Conservation (phyloP, 768 basidiomycete species). For the Agaricus bisporus region DNA sequence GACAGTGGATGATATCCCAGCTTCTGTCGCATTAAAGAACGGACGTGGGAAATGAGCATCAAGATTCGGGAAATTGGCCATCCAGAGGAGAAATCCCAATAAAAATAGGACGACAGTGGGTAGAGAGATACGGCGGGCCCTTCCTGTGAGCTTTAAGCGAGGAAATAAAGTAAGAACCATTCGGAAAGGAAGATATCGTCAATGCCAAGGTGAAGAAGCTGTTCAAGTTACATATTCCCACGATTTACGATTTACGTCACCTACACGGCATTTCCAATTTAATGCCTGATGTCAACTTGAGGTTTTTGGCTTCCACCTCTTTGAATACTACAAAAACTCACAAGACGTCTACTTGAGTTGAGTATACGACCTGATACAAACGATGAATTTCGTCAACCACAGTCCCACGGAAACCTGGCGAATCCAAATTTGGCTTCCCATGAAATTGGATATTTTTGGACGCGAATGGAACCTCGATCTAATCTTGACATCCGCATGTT, state of each 20-base stretch:
- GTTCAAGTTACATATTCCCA: too few relatives aligned
- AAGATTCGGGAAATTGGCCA: background rate
- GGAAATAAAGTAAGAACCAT: background rate
- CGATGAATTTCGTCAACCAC: too few relatives aligned
- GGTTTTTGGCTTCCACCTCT: too few relatives aligned
- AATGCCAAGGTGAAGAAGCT: too few relatives aligned
- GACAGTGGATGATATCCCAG: background rate
- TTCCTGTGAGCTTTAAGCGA: background rate
- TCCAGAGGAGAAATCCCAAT: background rate
- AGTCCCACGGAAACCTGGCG: too few relatives aligned
- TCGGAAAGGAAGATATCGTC: too few relatives aligned
- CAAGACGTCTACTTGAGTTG: too few relatives aligned
- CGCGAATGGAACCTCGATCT: background rate
- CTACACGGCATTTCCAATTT: too few relatives aligned
- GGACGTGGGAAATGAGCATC: background rate
- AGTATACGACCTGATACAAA: too few relatives aligned
- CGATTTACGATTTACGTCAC: too few relatives aligned
- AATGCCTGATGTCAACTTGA: too few relatives aligned
- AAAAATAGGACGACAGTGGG: background rate
- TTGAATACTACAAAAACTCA: too few relatives aligned
- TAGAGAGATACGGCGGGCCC: background rate
- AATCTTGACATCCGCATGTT: conserved; percentile 3
- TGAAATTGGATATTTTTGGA: background rate
- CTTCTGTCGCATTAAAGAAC: background rate
- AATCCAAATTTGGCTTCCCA: background rate